A percentile compares a stretch with the other conserved stretches of the same genome.
Evolutionary conservation across 257 asterid genomes (phyloP).

Genomic region (Capsicum baccatum): DNA sequence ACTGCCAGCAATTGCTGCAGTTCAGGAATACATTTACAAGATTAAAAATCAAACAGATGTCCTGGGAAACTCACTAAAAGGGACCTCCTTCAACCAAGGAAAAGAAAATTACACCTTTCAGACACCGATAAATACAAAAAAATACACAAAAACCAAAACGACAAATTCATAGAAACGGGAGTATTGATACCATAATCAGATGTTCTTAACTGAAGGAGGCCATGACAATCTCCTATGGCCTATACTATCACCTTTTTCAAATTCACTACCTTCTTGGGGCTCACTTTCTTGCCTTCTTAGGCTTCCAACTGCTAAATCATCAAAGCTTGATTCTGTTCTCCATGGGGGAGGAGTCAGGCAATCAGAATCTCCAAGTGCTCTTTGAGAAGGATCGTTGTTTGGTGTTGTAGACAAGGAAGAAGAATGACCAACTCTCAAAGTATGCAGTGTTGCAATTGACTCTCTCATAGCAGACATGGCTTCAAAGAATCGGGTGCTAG

Average conservation of each 20-base stretch:
- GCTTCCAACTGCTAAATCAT: constrained; percentile 54
- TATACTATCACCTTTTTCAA: constrained; percentile 45
- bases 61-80: background rate
- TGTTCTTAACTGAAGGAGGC: constrained; percentile 64
- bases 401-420: constrained; percentile 42
- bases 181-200: background rate
- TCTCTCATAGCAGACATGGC: constrained; percentile 99
- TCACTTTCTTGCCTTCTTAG: constrained; percentile 49
- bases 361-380: constrained; percentile 51
- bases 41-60: background rate
- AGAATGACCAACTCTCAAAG: constrained; percentile 75
- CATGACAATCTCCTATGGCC: constrained; percentile 66
- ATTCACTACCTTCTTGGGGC: constrained; percentile 40
- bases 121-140: background rate
- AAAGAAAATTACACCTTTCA: background rate
- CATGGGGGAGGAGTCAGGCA: constrained; percentile 79
- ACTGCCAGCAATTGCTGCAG: background rate
- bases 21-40: background rate
- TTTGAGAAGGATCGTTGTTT: constrained; percentile 24
- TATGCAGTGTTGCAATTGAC: constrained; percentile 82
- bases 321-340: constrained; percentile 75
- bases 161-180: constrained; percentile 1
- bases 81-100: constrained; percentile 9
- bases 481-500: constrained; percentile 95
- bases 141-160: background rate